A percentile compares a stretch with the other conserved stretches of the same genome.
phyloP scores from a whole-genome alignment of 306 rosid species.

The Dalbergia cultrata region DNA sequence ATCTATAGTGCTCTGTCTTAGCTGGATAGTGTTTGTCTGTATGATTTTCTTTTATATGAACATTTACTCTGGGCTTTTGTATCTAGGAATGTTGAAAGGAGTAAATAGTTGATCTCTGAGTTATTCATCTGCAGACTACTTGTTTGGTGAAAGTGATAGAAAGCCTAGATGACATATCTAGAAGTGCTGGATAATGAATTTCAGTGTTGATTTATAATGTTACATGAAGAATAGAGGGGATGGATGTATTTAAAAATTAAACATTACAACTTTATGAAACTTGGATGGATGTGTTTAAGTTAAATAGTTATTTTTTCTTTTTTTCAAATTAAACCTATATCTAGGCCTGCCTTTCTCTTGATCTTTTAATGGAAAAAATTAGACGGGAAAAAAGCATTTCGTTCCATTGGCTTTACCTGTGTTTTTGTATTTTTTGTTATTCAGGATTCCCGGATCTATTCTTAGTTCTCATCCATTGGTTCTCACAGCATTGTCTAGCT shows the following conservation, averaged over 20 bases:
- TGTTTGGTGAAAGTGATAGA: constrained; percentile 14
- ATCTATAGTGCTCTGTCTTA: constrained; percentile 21
- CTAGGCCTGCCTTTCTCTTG: constrained; percentile 5
- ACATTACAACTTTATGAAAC: constrained; percentile 19
- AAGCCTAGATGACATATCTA: constrained; percentile 10
- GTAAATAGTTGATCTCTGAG: constrained; percentile 14
- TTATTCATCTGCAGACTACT: constrained; percentile 9
- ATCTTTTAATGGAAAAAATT: neutral
- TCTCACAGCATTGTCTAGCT: constrained; percentile 90
- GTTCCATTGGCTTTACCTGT: constrained; percentile 5
- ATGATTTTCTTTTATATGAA: neutral
- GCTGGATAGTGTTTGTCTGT: neutral
- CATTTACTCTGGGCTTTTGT: constrained; percentile 24
- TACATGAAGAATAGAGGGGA: neutral
- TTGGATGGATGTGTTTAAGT: constrained; percentile 20
- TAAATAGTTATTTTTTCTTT: neutral
- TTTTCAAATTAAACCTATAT: neutral
- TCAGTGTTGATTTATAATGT: neutral
- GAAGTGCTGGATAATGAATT: constrained; percentile 12
- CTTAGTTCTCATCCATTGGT: constrained; percentile 95
- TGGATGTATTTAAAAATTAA: neutral
- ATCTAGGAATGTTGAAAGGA: constrained; percentile 7
- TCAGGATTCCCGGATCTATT: constrained; percentile 91
- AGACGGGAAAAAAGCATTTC: neutral
- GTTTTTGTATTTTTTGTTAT: constrained; percentile 40